These are phyloP conservation scores for Pseudocercospora vitis DNA, from an alignment of 2,329 filamentous ascomycete species.

Conservation along the genomic window DNA sequence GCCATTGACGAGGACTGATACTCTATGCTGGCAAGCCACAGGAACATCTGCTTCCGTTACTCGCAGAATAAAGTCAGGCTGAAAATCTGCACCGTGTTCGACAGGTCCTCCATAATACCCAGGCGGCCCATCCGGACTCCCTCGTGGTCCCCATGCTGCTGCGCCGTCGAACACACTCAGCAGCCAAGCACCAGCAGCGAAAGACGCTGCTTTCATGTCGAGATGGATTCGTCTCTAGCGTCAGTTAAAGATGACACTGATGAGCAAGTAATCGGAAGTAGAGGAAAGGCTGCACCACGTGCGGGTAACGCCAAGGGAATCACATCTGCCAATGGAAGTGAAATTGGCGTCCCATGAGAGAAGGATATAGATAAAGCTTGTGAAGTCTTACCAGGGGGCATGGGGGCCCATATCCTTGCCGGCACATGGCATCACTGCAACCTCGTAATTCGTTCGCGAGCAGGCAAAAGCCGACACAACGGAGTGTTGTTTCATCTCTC, in stretches of 20 bases:
- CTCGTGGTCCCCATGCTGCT: slow-evolving; percentile 21
- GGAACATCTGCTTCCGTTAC: slow-evolving; percentile 46
- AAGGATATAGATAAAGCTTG: background rate
- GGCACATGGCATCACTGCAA: background rate
- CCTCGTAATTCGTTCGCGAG: no score
- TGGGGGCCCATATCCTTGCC: background rate
- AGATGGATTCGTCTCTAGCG: background rate
- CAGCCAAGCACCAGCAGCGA: slow-evolving; percentile 9
- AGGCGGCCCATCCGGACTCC: slow-evolving; percentile 14
- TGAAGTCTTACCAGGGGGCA: slow-evolving; percentile 1
- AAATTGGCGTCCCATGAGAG: background rate
- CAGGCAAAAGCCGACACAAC: no score
- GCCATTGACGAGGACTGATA: slow-evolving; percentile 55
- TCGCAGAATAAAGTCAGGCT: slow-evolving; percentile 51
- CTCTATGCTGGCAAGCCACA: slow-evolving; percentile 49
- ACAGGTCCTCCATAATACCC: slow-evolving; percentile 24
- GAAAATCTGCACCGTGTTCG: slow-evolving; percentile 34
- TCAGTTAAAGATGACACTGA: background rate
- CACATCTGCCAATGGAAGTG: background rate
- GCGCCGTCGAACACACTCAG: background rate
- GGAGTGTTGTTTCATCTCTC: no score
- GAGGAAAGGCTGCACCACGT: background rate
- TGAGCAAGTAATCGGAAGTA: slow-evolving; percentile 3
- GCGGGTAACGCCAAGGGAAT: no score
- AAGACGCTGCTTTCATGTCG: slow-evolving; percentile 2